Percentiles rank a stretch among this genome's conserved stretches.
These are phyloP conservation scores for Epichloe amarillans DNA, from an alignment of 2,329 filamentous ascomycete species.

Conservation along the genomic window DNA sequence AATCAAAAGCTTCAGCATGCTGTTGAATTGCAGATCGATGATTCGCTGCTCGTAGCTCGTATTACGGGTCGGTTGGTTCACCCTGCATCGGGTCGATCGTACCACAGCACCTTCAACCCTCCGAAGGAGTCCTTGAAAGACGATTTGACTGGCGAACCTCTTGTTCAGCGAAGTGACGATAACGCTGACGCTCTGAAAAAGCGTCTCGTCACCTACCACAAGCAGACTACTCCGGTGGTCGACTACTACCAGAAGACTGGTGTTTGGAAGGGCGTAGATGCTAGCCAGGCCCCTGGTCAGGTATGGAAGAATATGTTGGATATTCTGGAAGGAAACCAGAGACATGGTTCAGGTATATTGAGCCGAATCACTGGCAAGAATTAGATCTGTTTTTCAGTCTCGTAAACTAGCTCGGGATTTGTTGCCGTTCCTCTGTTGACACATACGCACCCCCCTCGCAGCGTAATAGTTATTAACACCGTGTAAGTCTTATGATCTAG, in stretches of 20 bases:
- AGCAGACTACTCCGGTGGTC: conserved; percentile 85
- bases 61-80: conserved; percentile 95
- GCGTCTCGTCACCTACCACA: conserved; percentile 84
- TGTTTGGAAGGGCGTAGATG: conserved; percentile 93
- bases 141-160: conserved; percentile 89
- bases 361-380: conserved; percentile 20
- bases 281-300: conserved; percentile 86
- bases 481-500: conserved; percentile 4
- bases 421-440: not conserved
- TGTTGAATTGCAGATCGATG: conserved; percentile 93
- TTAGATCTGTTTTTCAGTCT: conserved; percentile 7
- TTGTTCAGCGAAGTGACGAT: conserved; percentile 93
- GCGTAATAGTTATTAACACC: not conserved
- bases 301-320: conserved; percentile 89
- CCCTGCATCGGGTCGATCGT: conserved; percentile 88
- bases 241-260: conserved; percentile 94
- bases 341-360: conserved; percentile 26
- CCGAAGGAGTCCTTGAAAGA: conserved; percentile 91
- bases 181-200: conserved; percentile 94
- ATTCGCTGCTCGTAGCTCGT: conserved; percentile 80
- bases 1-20: conserved; percentile 85
- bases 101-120: conserved; percentile 98
- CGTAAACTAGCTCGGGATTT: not conserved
- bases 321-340: conserved; percentile 53
- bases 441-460: not conserved